A percentile compares a stretch with the other conserved stretches of the same genome.
Evolutionary conservation across 1,284 basidiomycete species (phyloP).

Genomic region (Marasmius tenuissimus): DNA sequence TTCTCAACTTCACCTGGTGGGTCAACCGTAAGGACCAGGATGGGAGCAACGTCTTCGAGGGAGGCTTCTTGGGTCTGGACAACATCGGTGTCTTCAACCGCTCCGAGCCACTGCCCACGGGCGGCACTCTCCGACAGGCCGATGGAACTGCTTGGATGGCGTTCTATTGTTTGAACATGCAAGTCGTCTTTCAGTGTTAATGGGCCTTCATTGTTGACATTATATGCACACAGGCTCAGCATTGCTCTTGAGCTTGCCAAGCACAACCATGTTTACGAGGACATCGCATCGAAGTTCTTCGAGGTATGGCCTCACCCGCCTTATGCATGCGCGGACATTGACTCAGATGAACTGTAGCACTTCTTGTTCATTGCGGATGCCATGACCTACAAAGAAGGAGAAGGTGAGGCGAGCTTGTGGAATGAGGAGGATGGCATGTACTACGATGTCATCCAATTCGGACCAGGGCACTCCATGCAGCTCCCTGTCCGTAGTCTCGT

Average conservation of each 20-base stretch:
- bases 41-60: constrained; percentile 96
- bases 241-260: constrained; percentile 98
- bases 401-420: constrained; percentile 86
- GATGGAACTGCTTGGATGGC: constrained; percentile 99
- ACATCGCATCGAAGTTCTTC: constrained; percentile 99
- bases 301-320: constrained; percentile 53
- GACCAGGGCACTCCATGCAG: constrained; percentile 83
- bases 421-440: constrained; percentile 97
- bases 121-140: constrained; percentile 89
- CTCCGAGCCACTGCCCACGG: constrained; percentile 93
- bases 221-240: constrained; percentile 65
- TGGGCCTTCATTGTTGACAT: constrained; percentile 5
- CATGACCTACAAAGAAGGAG: constrained; percentile 88
- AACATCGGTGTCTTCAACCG: constrained; percentile 99
- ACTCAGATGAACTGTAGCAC: constrained; percentile 52
- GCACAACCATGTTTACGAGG: constrained; percentile 96
- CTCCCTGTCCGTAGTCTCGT: constrained; percentile 92
- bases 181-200: constrained; percentile 21
- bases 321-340: not conserved
- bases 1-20: constrained; percentile 99
- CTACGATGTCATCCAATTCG: constrained; percentile 95
- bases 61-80: constrained; percentile 96
- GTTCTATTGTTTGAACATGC: constrained; percentile 97
- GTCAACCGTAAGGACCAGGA: constrained; percentile 96
- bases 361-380: constrained; percentile 97